Evolutionary conservation across 2,329 filamentous ascomycete genomes (phyloP).

Genomic region (Colletotrichum truncatum): DNA sequence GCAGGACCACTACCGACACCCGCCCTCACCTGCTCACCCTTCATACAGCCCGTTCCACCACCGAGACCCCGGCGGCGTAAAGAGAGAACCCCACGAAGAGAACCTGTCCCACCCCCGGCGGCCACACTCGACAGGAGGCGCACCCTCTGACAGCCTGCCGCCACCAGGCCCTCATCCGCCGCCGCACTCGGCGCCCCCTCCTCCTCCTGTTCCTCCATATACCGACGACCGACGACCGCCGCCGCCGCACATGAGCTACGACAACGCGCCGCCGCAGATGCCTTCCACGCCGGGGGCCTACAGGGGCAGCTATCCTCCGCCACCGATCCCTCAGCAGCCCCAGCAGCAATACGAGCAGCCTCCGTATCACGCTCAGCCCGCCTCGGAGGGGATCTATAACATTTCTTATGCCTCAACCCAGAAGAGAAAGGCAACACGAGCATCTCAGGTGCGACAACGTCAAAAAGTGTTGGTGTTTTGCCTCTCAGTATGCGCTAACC

Average conservation of each 20-base stretch:
- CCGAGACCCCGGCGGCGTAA: slow-evolving; percentile 63
- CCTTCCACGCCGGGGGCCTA: slow-evolving; percentile 55
- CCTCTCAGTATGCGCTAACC: slow-evolving; percentile 16
- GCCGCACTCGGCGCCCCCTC: slow-evolving; percentile 41
- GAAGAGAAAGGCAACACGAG: slow-evolving; percentile 72
- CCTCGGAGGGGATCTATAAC: slow-evolving; percentile 47
- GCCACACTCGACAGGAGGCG: slow-evolving; percentile 59
- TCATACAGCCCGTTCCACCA: slow-evolving; percentile 54
- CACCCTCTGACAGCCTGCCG: slow-evolving; percentile 44
- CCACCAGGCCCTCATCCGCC: slow-evolving; percentile 45
- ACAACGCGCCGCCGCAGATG: slow-evolving; percentile 52
- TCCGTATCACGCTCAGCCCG: slow-evolving; percentile 37
- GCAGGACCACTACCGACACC: slow-evolving; percentile 62
- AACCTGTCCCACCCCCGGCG: slow-evolving; percentile 54
- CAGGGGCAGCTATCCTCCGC: slow-evolving; percentile 50
- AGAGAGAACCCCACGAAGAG: slow-evolving; percentile 64
- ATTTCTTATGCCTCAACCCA: slow-evolving; percentile 55
- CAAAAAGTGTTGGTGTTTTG: background rate
- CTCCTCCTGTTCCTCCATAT: slow-evolving; percentile 44
- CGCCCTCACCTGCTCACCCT: slow-evolving; percentile 55
- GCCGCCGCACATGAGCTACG: slow-evolving; percentile 59
- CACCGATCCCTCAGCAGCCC: slow-evolving; percentile 46
- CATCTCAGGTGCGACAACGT: slow-evolving; percentile 62
- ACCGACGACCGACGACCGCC: slow-evolving; percentile 56
- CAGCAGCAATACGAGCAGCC: slow-evolving; percentile 41